Evolutionary conservation across 768 basidiomycete genomes (phyloP).

Genomic region (Clavaria fumosa): DNA sequence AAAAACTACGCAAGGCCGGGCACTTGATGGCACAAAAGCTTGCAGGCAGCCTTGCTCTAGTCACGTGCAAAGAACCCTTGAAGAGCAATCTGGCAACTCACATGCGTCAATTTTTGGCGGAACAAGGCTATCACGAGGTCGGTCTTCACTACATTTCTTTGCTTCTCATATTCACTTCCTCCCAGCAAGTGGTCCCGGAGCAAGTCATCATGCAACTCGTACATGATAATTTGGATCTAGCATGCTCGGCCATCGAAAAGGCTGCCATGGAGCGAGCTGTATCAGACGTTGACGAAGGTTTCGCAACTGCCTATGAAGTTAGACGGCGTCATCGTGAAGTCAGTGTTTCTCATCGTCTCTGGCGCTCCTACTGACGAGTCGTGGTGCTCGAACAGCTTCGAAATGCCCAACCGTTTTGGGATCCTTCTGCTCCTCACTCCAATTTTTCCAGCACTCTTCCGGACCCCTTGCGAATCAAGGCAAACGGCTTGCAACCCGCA

Average conservation of each 20-base stretch:
- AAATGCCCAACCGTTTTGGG: conserved; percentile 74
- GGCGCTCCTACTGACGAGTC: conserved; percentile 1
- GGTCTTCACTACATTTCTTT: conserved; percentile 4
- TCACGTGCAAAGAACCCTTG: conserved; percentile 96
- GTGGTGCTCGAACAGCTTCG: conserved; percentile 32
- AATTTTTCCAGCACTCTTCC: conserved; percentile 64
- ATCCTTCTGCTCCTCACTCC: conserved; percentile 55
- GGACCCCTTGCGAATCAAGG: conserved; percentile 76
- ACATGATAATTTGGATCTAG: conserved; percentile 83
- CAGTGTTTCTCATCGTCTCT: conserved; percentile 11
- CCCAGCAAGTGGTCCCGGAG: conserved; percentile 59
- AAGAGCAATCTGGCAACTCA: conserved; percentile 84
- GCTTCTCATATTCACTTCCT: conserved; percentile 5
- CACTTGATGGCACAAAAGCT: conserved; percentile 96
- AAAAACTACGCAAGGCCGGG: conserved; percentile 79
- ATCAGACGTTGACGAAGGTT: conserved; percentile 83
- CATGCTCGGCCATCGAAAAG: conserved; percentile 89
- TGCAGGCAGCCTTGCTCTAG: conserved; percentile 88
- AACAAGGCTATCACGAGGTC: conserved; percentile 85
- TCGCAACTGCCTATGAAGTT: conserved; percentile 65
- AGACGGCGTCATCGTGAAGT: conserved; percentile 82
- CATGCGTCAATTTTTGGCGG: conserved; percentile 65
- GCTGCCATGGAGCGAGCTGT: conserved; percentile 95
- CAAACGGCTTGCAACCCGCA: conserved; percentile 62
- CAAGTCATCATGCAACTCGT: conserved; percentile 67